Evolutionary conservation across 169 alveolate species (phyloP).

Genomic region (Babesia caballi): DNA sequence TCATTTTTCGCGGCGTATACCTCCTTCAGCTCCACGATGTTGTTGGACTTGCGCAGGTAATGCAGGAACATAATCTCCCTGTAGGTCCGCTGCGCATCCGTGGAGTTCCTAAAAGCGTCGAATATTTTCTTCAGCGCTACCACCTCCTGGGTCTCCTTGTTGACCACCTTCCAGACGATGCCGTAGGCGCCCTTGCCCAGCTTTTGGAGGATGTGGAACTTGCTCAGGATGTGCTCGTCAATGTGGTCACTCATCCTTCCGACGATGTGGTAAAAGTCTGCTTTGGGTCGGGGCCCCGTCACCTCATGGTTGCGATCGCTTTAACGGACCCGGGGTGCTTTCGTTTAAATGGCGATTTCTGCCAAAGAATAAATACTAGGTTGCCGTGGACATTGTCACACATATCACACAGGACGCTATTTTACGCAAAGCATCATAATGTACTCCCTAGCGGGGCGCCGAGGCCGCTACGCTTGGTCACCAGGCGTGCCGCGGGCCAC

Average conservation of each 20-base stretch:
- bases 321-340: not conserved
- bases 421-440: no score
- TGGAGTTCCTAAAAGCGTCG: conserved; percentile 98
- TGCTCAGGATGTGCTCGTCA: conserved; percentile 89
- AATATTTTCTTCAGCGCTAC: conserved; percentile 98
- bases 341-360: not conserved
- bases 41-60: conserved; percentile 90
- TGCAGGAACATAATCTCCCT: conserved; percentile 96
- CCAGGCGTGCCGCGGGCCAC: no score
- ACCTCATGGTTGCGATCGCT: conserved; percentile 7
- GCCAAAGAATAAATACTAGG: not conserved
- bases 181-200: conserved; percentile 99
- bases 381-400: no score
- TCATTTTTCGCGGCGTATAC: conserved; percentile 97
- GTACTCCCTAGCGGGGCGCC: no score
- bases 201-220: conserved; percentile 84
- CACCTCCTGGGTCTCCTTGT: conserved; percentile 90
- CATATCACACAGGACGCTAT: no score
- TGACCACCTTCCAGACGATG: conserved; percentile 97
- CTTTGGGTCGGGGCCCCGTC: not conserved
- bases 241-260: conserved; percentile 66
- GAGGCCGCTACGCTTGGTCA: no score
- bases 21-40: conserved; percentile 87
- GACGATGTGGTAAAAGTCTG: not conserved
- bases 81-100: conserved; percentile 99